Conservation (phyloP, 768 basidiomycete species). For the Russula olivacea region DNA sequence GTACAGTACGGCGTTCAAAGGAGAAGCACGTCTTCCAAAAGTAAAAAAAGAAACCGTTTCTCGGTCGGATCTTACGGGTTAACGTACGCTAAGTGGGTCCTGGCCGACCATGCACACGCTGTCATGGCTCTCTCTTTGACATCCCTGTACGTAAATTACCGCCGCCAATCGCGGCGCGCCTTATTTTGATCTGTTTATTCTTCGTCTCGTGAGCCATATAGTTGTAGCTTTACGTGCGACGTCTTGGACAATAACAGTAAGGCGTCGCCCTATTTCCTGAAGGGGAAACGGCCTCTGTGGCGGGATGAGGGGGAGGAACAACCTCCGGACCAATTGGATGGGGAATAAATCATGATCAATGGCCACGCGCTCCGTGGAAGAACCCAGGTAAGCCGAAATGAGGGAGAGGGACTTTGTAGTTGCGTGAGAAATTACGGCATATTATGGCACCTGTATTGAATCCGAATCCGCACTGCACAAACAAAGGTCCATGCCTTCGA, state of each 20-base stretch:
- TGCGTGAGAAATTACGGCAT: not conserved
- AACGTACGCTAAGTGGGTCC: not conserved
- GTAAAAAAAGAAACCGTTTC: not conserved
- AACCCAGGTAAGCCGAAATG: not conserved
- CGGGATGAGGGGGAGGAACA: not conserved
- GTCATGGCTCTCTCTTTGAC: not conserved
- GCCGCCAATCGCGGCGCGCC: not conserved
- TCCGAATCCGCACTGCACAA: not conserved
- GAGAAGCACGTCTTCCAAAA: not conserved
- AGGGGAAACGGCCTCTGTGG: not conserved
- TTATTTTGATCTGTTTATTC: not conserved
- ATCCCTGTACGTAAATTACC: not conserved
- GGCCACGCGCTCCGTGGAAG: not conserved
- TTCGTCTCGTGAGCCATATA: not conserved
- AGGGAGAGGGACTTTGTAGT: not conserved
- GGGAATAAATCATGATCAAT: not conserved
- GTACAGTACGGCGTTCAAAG: not conserved
- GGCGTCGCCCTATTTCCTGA: not conserved
- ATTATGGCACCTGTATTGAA: not conserved
- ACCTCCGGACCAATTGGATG: not conserved
- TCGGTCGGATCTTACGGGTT: slow-evolving; percentile 12
- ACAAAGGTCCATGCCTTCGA: not conserved
- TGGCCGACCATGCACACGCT: not conserved
- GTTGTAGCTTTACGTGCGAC: not conserved
- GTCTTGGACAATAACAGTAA: not conserved